phyloP scores from a whole-genome alignment of 192 early-diverging fungal species.

The Mortierella hygrophila region DNA sequence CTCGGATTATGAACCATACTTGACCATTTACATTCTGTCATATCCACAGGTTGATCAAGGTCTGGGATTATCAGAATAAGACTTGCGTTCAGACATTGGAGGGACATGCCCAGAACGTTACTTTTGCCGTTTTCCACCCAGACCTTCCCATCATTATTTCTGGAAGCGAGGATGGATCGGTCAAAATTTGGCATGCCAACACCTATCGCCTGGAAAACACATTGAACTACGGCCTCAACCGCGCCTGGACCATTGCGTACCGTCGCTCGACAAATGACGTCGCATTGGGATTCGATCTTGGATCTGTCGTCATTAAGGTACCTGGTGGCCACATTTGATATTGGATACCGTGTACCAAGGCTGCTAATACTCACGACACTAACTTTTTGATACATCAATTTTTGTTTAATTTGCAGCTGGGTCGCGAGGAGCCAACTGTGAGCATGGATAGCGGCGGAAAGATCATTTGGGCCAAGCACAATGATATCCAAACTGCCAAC shows the following conservation, averaged over 20 bases:
- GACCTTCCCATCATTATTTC: conserved; percentile 97
- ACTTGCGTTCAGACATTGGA: conserved; percentile 99
- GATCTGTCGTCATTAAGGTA: conserved; percentile 91
- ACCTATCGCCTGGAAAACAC: conserved; percentile 98
- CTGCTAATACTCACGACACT: neutral
- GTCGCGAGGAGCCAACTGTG: conserved; percentile 95
- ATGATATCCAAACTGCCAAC: conserved; percentile 96
- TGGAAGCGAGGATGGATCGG: conserved; percentile 94
- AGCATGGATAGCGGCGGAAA: conserved; percentile 97
- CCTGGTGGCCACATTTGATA: neutral
- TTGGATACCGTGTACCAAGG: neutral
- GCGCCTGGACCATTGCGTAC: conserved; percentile 96
- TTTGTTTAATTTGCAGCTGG: conserved; percentile 62
- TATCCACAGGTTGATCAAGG: conserved; percentile 77
- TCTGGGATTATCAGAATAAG: conserved; percentile 99
- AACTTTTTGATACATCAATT: neutral
- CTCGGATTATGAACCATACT: neutral
- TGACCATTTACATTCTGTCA: neutral
- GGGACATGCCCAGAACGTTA: conserved; percentile 96
- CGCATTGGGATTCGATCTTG: conserved; percentile 97
- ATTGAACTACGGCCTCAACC: conserved; percentile 97
- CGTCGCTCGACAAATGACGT: conserved; percentile 90
- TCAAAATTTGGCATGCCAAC: conserved; percentile 97
- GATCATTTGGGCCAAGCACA: conserved; percentile 98
- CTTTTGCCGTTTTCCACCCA: conserved; percentile 92